Base-by-base conservation (phyloP, 2,329 filamentous ascomycete species). In the Phialemoniopsis sp. region DNA sequence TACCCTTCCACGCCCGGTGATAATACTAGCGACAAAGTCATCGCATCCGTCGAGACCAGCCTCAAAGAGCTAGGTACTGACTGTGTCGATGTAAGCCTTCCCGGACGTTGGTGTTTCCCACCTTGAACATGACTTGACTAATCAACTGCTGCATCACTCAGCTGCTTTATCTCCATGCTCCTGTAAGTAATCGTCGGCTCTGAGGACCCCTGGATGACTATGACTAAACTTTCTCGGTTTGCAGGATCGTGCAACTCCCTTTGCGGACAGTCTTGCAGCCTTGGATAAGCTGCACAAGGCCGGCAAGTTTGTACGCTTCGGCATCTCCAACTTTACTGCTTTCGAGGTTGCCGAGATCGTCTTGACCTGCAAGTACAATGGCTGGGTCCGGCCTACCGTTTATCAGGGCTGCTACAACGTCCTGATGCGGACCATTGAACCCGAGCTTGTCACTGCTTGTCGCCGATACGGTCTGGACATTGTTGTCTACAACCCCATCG, bases 401-500 rank as follows among this genome's bases (percentile, higher is more conserved):
- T 95, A 88, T 62, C 88, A 93, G 62, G 89, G 75, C 52, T 91
- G 94, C 86, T 91, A 91, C 64, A 91, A 91, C 60, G 79, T 77
- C 41, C 86, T 90, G 49, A 87, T 82, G 16, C 79, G 88, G 38
- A 78, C 76, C 39, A 82, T 91, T 46, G 88, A 93, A 58, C 59
- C 76, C 1, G 87, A 93, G 59, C 68, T 93, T 32, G 73, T 93
- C 39, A 79, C 80, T 4, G 80, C 81, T 16, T 89, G 85, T 55
- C 78, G 79, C 16, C 78, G 85, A 38, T 91, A 89, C 58, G 85
- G 85, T 3, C 71, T 93, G 16, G 84, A 89, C 46, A 73, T 93
- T 34, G 87, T 91, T 8, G 70, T 88, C 32, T 91, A 90, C 65
- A 94, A 93, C 58, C 88, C 87, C 1, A 69, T 91, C 39, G 87